Base-by-base conservation (phyloP, 2,329 filamentous ascomycete species). In the Aureobasidium namibiae region DNA sequence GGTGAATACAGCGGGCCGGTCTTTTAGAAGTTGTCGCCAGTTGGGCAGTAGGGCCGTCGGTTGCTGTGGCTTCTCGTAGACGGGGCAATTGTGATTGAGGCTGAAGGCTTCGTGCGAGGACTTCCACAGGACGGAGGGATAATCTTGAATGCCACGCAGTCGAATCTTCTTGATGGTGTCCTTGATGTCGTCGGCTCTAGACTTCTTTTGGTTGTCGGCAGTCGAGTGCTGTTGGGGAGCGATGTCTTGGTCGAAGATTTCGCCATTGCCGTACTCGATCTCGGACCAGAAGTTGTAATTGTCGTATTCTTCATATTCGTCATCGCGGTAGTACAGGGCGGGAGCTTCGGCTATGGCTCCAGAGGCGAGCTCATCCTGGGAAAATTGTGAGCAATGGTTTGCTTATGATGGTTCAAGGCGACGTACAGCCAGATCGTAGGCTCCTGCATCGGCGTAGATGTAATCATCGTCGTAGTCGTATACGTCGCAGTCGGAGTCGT, bases 341-440 rank as follows among this genome's bases (percentile, higher is more conserved):
- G 65, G 62, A 69, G 77, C 76, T 14, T 75, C 76, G 26, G 75
- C 67, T 6, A 79, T 68, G 41, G 74, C 74, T 36, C 74, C 74
- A 63, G 79, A 76, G 58, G 76, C 77, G 14, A 80, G 74, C 61
- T 79, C 77, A 62, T 80, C 77, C 70, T 78, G 16, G 9, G 16
- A 26, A 18, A 16, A 16, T 21, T 38, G 46, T 49, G 11, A 61
- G 36, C 38, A 13, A 10, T 44, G 36, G 10, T 53, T 34, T 33
- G 6, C 24, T 29, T 14, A 33, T 9, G 3, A 13, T 4, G 16
- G 5, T 36, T 14, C 24, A 14, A 26, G 14, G 36, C 44, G 21
- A 67, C 72, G 60, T 68, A 74, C 72, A 45, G 71, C 72, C 24
- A 71, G 59, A 14, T 66, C 67, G 61, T 67, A 71, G 34, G 74